A percentile compares a stretch with the other conserved stretches of the same genome.
These are phyloP conservation scores for Gliomastix tumulicola DNA, from an alignment of 2,329 filamentous ascomycete genomes.

Conservation along the genomic window DNA sequence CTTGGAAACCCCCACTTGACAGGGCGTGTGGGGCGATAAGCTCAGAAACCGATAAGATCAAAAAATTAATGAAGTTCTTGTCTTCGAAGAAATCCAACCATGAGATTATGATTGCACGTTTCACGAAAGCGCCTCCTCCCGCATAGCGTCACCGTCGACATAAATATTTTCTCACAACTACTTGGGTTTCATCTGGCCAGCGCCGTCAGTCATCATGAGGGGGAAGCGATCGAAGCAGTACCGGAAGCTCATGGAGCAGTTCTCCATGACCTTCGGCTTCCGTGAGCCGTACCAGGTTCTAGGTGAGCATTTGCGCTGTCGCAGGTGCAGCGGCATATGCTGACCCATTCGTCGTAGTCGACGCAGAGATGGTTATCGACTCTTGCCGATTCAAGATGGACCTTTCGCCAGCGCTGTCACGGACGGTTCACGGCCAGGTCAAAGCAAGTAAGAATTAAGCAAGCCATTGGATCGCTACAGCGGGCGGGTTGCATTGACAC, in stretches of 20 bases:
- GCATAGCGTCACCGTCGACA: too few species aligned
- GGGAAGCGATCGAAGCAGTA: conserved; percentile 48
- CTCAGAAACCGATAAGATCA: too few species aligned
- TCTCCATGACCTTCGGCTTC: conserved; percentile 81
- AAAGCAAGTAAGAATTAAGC: conserved; percentile 74
- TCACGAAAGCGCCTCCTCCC: too few species aligned
- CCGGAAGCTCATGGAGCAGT: conserved; percentile 87
- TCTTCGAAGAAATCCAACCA: too few species aligned
- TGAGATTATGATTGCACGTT: too few species aligned
- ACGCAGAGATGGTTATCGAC: conserved; percentile 78
- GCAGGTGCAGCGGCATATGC: background rate
- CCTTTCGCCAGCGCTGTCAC: conserved; percentile 65
- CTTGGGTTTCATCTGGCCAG: background rate
- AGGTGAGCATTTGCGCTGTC: conserved; percentile 33
- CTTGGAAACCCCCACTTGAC: too few species aligned
- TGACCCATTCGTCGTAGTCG: conserved; percentile 43
- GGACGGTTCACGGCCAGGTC: conserved; percentile 79
- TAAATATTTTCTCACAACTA: too few species aligned
- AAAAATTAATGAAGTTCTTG: too few species aligned
- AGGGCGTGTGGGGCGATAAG: too few species aligned
- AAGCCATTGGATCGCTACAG: too few species aligned
- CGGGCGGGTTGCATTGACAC: too few species aligned
- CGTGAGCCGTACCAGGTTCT: conserved; percentile 91
- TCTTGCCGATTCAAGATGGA: conserved; percentile 85
- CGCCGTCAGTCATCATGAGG: conserved; percentile 26